Evolutionary conservation across 495 filamentous ascomycete species (phyloP).

Genomic region (Penicillium canariense): DNA sequence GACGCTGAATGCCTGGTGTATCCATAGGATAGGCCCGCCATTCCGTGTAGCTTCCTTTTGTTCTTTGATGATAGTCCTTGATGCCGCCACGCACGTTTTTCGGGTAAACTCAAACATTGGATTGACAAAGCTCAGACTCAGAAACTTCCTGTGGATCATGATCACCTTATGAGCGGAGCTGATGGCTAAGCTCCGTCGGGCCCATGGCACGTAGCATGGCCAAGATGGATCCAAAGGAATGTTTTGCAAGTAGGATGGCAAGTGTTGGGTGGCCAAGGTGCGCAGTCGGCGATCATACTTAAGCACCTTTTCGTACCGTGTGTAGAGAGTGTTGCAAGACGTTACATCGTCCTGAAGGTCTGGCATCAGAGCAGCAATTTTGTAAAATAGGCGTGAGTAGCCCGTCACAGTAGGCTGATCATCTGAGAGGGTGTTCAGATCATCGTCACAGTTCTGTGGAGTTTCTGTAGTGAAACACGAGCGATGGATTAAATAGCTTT

Average conservation of each 20-base stretch:
- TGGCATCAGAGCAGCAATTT: constrained; percentile 38
- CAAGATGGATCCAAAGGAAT: constrained; percentile 31
- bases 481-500: constrained; percentile 38
- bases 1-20: constrained; percentile 35
- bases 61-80: constrained; percentile 41
- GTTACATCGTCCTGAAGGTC: constrained; percentile 35
- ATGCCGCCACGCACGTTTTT: constrained; percentile 37
- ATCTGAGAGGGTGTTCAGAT: constrained; percentile 30
- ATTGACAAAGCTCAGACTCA: constrained; percentile 39
- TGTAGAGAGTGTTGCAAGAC: constrained; percentile 29
- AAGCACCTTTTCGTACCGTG: constrained; percentile 39
- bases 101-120: constrained; percentile 39
- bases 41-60: constrained; percentile 29
- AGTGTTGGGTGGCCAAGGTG: constrained; percentile 23
- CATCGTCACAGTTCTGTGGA: constrained; percentile 36
- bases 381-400: constrained; percentile 34
- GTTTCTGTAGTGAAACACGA: constrained; percentile 28
- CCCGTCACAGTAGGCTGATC: constrained; percentile 29
- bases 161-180: constrained; percentile 45
- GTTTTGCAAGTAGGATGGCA: constrained; percentile 30
- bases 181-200: constrained; percentile 33
- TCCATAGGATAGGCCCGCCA: constrained; percentile 42
- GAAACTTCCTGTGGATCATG: constrained; percentile 46
- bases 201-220: constrained; percentile 39
- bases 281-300: constrained; percentile 38